Base-by-base conservation (phyloP, 164 flowering plant genomes). In the Echeveria elegans region DNA sequence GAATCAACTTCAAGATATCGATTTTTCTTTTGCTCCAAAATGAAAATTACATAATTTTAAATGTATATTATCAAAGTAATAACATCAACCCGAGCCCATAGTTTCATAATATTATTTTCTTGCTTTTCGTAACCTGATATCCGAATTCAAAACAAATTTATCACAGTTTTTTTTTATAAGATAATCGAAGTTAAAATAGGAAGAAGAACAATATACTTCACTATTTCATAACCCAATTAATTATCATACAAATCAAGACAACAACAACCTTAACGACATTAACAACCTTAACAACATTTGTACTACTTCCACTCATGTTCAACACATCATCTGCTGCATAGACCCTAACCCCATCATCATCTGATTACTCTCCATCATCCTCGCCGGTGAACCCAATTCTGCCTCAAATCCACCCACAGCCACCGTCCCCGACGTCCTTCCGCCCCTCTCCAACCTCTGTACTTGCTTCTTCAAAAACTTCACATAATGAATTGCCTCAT, bases 401-500 rank as follows among this genome's bases (percentile, higher is more conserved):
- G n/a, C n/a, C n/a, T 56, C 65, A 6, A 63, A 34, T 43, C 16
- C 56, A 36, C 1, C 19, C 58, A 26, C 10, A 21, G 53, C 38
- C 66, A 29, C 63, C 32, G 15, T 28, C 18, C n/a, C 66, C 14
- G 50, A 15, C 47, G 71, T 73, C 12, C 82, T 82, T 2, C 71
- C 64, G 11, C 59, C 72, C 63, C 67, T 69, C 47, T 83, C 84
- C 73, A 83, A 48, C 0, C 75, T 60, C 24, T 81, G 77, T 70
- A 83, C 82, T 34, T 83, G 83, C 67, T 70, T 78, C 70, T 84
- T 82, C 77, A 84, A 68, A 50, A 84, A 84, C 77, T 84, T 84
- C 21, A 84, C 71, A 38, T 84, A 84, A 64, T 77, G 84, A 29
- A 82, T 75, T 2, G 87, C 89, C 68, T 85, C 89, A 32, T 85